Base-by-base conservation (phyloP, 2,329 filamentous ascomycete species). In the Ceratocystis lukuohia region DNA sequence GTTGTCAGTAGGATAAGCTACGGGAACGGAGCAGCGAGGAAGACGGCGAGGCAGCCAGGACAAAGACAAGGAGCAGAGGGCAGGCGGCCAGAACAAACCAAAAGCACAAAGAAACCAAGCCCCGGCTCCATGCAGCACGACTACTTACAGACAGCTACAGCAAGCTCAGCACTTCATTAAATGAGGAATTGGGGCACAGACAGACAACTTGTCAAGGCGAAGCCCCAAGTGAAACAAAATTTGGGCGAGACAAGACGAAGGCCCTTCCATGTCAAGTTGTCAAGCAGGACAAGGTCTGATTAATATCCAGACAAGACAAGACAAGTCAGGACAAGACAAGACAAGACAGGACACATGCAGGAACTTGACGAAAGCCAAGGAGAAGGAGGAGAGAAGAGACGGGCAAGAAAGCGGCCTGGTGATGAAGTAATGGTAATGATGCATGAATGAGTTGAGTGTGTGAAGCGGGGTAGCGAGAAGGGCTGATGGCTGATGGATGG, bases 211-310 rank as follows among this genome's bases (percentile, higher is more conserved):
- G 56, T 37, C 56, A 59, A 37, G 56, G 28, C 56, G 56, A 59
- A 59, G 25, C n/a, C 12, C 56, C 30, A 59, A 59, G 56, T 59
- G 56, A 59, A 59, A 37, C 56, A 59, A 37, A 33, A 33, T 59
- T 59, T 59, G 56, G 56, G n/a, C 56, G 56, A 59, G 56, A 59
- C 56, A 59, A 59, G 56, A 59, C 28, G 30, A 30, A 30, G 56
- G 56, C 17, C 56, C 56, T 33, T 25, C 17, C 25, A 59, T n/a
- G 56, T 59, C 25, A 59, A 37, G 25, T 33, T 33, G 56, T 53
- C 48, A 53, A 53, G 22, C 20, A 53, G 22, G 48, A 28, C 17
- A 41, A 41, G 37, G 37, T 15, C 37, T 41, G 37, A 41, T 41
- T 12, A 41, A 41, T 41, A 62, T 17, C 15, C 20, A 62, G n/a